Base-by-base conservation (phyloP, 257 asterid species). In the Knoxia roxburghii region DNA sequence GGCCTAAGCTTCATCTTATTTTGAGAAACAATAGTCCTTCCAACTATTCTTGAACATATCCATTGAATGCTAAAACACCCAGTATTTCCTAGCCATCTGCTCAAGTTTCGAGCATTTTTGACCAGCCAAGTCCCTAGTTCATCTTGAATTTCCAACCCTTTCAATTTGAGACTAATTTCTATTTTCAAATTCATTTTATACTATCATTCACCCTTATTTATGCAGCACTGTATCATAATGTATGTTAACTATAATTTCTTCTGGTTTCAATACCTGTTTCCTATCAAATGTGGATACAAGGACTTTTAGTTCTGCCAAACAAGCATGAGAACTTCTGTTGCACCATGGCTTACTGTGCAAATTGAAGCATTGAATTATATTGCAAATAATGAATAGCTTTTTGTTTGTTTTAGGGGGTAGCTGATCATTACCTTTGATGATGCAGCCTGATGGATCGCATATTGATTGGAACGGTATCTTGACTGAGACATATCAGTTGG, bases 391-490 rank as follows among this genome's bases (percentile, higher is more conserved):
- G 46, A 59, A 7, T 33, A 32, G 18, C 1, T 10, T 20, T 21
- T 4, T 29, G n/a, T 59, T 33, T 10, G 12, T 14, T 33, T 58
- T 58, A 58, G 64, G 7, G 20, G n/a, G 48, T 59, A 7, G 65
- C n/a, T 35, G 65, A 60, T 60, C 29, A 60, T 33, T 35, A 37
- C 15, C 5, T 33, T 60, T 21, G 45, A 6, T 35, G 8, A 35
- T 35, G 48, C 65, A 60, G 65, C 65, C 65, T 6, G 49, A 60
- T 60, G 65, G 65, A 60, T 60, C 49, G 20, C 65, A 33, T 35
- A 60, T 60, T 0, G 49, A 60, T 60, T 60, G 65, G 65, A 60
- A 7, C 13, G 48, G 65, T 15, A 60, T 60, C 65, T 35, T 60
- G 45, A 60, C 48, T 20, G 65, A 9, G 17, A 35, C 45, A 20